These are phyloP conservation scores for Hibiscus trionum DNA, from an alignment of 345 rosid species.

Conservation along the genomic window DNA sequence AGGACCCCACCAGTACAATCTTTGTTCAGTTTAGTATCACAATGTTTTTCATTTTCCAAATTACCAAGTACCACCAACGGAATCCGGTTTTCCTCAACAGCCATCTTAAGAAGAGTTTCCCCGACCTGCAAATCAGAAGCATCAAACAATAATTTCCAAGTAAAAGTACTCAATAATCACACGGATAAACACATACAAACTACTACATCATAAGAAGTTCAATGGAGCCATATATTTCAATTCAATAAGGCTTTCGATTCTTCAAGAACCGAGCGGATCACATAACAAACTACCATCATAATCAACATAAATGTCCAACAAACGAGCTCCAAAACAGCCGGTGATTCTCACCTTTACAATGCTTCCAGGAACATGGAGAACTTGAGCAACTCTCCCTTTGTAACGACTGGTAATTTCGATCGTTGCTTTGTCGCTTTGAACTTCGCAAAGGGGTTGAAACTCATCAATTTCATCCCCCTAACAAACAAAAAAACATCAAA, in stretches of 20 bases:
- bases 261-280: background rate
- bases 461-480: slow-evolving; percentile 86
- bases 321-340: background rate
- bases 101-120: slow-evolving; percentile 72
- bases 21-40: slow-evolving; percentile 19
- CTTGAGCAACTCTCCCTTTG: slow-evolving; percentile 59
- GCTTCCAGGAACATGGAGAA: slow-evolving; percentile 61
- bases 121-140: slow-evolving; percentile 53
- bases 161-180: no score
- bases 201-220: no score
- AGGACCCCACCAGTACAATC: slow-evolving; percentile 38
- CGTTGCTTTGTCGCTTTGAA: slow-evolving; percentile 96
- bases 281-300: background rate
- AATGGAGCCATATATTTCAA: background rate
- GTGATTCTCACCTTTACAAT: slow-evolving; percentile 63
- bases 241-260: background rate
- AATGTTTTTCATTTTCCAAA: slow-evolving; percentile 17
- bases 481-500: slow-evolving; percentile 4
- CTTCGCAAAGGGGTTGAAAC: slow-evolving; percentile 94
- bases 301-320: background rate
- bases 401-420: slow-evolving; percentile 95
- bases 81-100: slow-evolving; percentile 38
- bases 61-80: slow-evolving; percentile 16
- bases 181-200: no score
- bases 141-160: background rate